phyloP scores from a whole-genome alignment of 2,329 filamentous ascomycete genomes.

The Microsporum canis region DNA sequence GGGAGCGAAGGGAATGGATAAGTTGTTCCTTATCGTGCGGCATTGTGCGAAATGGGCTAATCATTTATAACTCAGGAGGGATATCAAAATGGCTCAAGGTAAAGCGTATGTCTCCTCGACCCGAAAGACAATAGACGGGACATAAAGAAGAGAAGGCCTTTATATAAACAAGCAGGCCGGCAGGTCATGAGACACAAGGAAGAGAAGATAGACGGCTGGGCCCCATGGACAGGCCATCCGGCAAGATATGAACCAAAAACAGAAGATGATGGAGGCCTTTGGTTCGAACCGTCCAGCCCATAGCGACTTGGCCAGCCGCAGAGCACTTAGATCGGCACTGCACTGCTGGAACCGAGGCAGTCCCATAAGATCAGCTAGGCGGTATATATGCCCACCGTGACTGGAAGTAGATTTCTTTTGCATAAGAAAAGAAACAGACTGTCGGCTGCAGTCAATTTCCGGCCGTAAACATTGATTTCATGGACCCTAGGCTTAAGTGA shows the following conservation, averaged over 20 bases:
- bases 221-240: background rate
- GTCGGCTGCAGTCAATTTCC: background rate
- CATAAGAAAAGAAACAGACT: background rate
- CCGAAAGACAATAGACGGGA: background rate
- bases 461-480: background rate
- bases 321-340: background rate
- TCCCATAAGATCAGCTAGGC: background rate
- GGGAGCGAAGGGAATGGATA: slow-evolving; percentile 52
- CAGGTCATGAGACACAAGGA: background rate
- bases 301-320: background rate
- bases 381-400: background rate
- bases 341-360: background rate
- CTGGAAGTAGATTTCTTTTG: background rate
- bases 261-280: background rate
- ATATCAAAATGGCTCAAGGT: background rate
- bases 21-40: slow-evolving; percentile 44
- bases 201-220: background rate
- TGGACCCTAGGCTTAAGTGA: background rate
- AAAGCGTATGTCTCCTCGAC: background rate
- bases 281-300: background rate
- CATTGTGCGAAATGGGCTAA: slow-evolving; percentile 8
- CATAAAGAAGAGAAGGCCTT: background rate
- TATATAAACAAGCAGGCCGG: background rate
- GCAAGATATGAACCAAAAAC: background rate
- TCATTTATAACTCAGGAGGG: background rate